phyloP scores from a whole-genome alignment of 805 yeast genomes.

The Lipomyces starkeyi region DNA sequence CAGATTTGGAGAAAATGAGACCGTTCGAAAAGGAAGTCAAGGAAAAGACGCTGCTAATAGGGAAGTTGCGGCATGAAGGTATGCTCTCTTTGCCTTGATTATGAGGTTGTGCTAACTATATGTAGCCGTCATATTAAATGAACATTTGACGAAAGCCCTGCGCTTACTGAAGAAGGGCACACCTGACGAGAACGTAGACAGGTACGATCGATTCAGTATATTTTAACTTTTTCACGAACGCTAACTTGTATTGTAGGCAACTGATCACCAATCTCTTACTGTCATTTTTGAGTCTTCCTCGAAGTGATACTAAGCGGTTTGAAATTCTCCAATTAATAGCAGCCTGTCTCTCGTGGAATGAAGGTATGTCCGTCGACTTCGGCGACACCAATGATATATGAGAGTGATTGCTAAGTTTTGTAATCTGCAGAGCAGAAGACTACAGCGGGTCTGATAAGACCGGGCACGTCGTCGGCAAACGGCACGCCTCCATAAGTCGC shows the following conservation, averaged over 20 bases:
- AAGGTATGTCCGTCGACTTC: constrained; percentile 46
- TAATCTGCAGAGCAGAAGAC: constrained; percentile 54
- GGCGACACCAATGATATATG: not conserved
- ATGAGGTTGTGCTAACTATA: not conserved
- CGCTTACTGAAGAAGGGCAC: constrained; percentile 80
- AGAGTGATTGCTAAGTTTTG: not conserved
- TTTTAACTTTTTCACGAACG: not conserved
- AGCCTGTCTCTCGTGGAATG: constrained; percentile 87
- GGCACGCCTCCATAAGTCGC: constrained; percentile 4
- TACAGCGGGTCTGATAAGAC: constrained; percentile 67
- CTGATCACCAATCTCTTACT: constrained; percentile 83
- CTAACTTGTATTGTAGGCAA: constrained; percentile 67
- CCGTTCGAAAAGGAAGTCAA: constrained; percentile 61
- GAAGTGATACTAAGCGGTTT: constrained; percentile 93
- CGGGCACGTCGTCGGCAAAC: constrained; percentile 17
- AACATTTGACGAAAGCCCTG: constrained; percentile 92
- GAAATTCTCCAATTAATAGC: constrained; percentile 88
- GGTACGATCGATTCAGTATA: constrained; percentile 55
- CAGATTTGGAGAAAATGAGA: constrained; percentile 41
- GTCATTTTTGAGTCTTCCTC: constrained; percentile 82
- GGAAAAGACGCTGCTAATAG: constrained; percentile 79
- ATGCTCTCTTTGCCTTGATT: not conserved
- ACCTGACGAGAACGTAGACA: constrained; percentile 37
- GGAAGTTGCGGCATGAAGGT: constrained; percentile 86
- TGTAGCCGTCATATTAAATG: constrained; percentile 83